Evolutionary conservation across 352 stramenopile species (phyloP).

Genomic region (Pythium utonaiense): DNA sequence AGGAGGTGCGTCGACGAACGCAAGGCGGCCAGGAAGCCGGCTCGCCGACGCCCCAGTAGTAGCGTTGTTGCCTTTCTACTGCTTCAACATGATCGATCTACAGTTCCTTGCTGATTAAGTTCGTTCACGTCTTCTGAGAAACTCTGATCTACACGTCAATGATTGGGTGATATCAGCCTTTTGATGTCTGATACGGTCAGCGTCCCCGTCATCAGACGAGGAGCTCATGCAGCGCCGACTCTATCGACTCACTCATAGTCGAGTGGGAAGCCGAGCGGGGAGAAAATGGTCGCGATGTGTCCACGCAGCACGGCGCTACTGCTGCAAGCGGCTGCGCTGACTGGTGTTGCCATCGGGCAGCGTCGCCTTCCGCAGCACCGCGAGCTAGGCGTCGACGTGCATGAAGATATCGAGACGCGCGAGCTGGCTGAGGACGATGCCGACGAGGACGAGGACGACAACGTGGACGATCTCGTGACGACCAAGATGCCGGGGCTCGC

Average conservation of each 20-base stretch:
- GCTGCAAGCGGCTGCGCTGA: not conserved
- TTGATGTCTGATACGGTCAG: constrained; percentile 15
- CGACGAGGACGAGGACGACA: constrained; percentile 3
- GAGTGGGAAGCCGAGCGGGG: not conserved
- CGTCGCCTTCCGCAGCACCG: not conserved
- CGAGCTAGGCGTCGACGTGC: not conserved
- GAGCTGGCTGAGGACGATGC: not conserved
- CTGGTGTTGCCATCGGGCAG: constrained; percentile 5
- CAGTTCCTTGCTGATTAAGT: not conserved
- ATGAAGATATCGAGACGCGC: not conserved
- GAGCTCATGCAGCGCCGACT: not conserved
- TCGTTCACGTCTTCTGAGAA: not conserved
- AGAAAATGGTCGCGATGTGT: not conserved
- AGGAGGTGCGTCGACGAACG: constrained; percentile 75
- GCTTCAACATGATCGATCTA: constrained; percentile 9
- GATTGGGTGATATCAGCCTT: not conserved
- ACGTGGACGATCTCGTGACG: constrained; percentile 37
- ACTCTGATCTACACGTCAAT: not conserved
- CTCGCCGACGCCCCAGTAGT: constrained; percentile 22
- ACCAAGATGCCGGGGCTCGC: constrained; percentile 49
- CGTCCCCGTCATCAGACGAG: not conserved
- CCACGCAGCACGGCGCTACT: not conserved
- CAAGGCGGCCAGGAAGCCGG: constrained; percentile 27
- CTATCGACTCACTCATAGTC: not conserved
- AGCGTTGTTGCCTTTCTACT: not conserved